Conservation (phyloP, 345 rosid genomes). For the Eucalyptus marginata region DNA sequence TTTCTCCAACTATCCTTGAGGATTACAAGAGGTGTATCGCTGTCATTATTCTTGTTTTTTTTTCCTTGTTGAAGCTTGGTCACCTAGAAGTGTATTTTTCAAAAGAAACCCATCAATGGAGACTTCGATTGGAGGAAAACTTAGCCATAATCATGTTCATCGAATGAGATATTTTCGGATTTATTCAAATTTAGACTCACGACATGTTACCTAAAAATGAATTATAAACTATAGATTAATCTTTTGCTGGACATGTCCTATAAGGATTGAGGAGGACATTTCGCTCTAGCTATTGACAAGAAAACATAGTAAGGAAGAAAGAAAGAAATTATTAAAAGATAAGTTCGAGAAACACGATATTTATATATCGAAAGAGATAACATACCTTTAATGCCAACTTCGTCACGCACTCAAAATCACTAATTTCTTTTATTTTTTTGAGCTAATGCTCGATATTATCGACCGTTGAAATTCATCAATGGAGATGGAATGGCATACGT, state of each 20-base stretch:
- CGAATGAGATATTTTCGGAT: not conserved
- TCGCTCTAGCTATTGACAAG: not conserved
- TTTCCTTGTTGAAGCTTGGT: not conserved
- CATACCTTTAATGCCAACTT: not conserved
- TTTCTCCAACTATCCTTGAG: not conserved
- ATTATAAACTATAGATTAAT: not conserved
- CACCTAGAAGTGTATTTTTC: not conserved
- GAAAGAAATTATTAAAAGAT: not conserved
- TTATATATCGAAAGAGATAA: not conserved
- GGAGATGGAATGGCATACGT: accelerated
- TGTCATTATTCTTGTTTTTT: not conserved
- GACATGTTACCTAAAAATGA: not conserved
- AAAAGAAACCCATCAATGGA: not conserved
- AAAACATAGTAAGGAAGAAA: not conserved
- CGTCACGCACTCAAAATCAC: not conserved
- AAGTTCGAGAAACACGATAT: too few relatives aligned
- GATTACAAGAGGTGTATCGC: not conserved
- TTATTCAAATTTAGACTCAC: not conserved
- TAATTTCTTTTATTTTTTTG: too few relatives aligned
- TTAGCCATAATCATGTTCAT: not conserved
- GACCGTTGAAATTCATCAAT: accelerated
- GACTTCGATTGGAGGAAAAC: not conserved
- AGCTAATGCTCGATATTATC: too few relatives aligned
- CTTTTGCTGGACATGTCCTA: not conserved
- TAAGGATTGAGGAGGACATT: not conserved